Percentiles rank a stretch among this genome's conserved stretches.
Evolutionary conservation across 73 alveolate species (phyloP).

Genomic region (Tetrahymena borealis): DNA sequence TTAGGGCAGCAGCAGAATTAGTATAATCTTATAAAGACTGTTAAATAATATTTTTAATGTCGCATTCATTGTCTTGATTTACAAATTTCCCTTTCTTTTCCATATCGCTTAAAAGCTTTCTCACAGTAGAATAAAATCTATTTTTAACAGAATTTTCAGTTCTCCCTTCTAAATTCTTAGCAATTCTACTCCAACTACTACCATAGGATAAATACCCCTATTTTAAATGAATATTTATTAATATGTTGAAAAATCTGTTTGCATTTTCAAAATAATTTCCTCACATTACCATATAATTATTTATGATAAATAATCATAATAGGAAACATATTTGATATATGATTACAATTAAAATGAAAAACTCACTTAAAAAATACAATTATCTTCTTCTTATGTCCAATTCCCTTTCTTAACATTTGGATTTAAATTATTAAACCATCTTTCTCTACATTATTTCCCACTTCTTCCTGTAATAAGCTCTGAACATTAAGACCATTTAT

Average conservation of each 20-base stretch:
- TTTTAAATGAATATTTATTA: no score
- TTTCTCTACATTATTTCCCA: slow-evolving; percentile 94
- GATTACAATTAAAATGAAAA: background rate
- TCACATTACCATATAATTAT: no score
- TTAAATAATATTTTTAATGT: background rate
- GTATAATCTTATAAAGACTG: background rate
- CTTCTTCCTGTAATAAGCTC: slow-evolving; percentile 62
- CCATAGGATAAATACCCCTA: slow-evolving; percentile 20
- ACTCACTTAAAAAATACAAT: background rate
- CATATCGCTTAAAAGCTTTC: slow-evolving; percentile 36
- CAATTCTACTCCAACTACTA: slow-evolving; percentile 33
- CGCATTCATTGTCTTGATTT: background rate
- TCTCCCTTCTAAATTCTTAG: slow-evolving; percentile 39
- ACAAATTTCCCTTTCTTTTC: slow-evolving; percentile 26
- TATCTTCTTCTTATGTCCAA: slow-evolving; percentile 53
- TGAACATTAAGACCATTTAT: slow-evolving; percentile 63
- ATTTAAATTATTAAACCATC: slow-evolving; percentile 91
- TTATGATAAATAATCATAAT: no score
- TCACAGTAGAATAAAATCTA: slow-evolving; percentile 40
- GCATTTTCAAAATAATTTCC: background rate
- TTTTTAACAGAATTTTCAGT: slow-evolving; percentile 45
- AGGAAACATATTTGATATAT: background rate
- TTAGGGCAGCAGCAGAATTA: background rate
- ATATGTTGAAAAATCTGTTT: background rate
- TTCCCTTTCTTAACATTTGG: slow-evolving; percentile 87